A percentile compares a stretch with the other conserved stretches of the same genome.
Evolutionary conservation across 768 basidiomycete genomes (phyloP).

Genomic region (Psilocybe cyanescens): DNA sequence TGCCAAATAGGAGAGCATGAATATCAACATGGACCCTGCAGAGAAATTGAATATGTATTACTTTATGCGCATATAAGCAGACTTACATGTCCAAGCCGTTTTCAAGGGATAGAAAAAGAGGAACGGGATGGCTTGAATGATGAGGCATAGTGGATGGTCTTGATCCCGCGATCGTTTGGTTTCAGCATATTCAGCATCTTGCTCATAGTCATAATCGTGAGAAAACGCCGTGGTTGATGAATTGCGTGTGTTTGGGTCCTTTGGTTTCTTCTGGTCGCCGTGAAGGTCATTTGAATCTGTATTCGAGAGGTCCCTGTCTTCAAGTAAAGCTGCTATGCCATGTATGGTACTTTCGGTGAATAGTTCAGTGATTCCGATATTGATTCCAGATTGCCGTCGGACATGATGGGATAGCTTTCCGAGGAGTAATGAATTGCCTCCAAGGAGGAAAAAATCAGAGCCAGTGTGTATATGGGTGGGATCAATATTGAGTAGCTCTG

Average conservation of each 20-base stretch:
- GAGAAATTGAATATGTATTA: not conserved
- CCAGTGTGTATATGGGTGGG: slow-evolving; percentile 29
- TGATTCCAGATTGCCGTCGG: slow-evolving; percentile 41
- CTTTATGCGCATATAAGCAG: not conserved
- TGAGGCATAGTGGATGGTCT: slow-evolving; percentile 39
- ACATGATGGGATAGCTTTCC: slow-evolving; percentile 48
- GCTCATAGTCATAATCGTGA: slow-evolving; percentile 32
- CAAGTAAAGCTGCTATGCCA: slow-evolving; percentile 43
- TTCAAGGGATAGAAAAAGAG: slow-evolving; percentile 51
- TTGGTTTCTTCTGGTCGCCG: not conserved
- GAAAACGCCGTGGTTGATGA: slow-evolving; percentile 28
- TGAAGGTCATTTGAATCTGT: not conserved
- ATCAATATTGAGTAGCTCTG: slow-evolving; percentile 35
- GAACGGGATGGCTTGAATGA: slow-evolving; percentile 44
- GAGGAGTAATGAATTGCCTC: slow-evolving; percentile 48
- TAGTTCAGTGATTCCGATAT: slow-evolving; percentile 38
- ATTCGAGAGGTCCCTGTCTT: slow-evolving; percentile 19
- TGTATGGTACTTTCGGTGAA: slow-evolving; percentile 45
- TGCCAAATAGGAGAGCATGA: slow-evolving; percentile 38
- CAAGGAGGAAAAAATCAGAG: slow-evolving; percentile 48
- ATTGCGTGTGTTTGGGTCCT: slow-evolving; percentile 9
- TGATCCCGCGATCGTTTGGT: slow-evolving; percentile 29
- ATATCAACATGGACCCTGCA: slow-evolving; percentile 43
- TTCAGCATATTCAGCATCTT: slow-evolving; percentile 27
- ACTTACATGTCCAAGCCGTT: slow-evolving; percentile 42